These are phyloP conservation scores for Acanthamoeba rhysodes DNA, from an alignment of 208 protist species.

Conservation along the genomic window DNA sequence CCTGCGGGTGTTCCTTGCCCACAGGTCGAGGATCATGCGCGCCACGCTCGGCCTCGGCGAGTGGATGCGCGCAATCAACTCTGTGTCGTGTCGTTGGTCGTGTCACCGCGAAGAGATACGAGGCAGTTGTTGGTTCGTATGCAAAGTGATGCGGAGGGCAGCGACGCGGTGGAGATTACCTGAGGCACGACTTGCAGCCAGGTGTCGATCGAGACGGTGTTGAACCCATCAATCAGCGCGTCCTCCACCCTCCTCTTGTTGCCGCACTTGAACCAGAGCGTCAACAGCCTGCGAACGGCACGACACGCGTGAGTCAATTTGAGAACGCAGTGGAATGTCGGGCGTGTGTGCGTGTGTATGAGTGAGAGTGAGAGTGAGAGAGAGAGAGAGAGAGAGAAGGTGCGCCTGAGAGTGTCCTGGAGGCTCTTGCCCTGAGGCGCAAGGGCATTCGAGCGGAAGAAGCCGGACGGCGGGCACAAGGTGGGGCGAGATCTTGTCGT, in stretches of 20 bases:
- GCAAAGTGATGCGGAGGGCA: no score
- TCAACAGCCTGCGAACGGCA: slow-evolving; percentile 94
- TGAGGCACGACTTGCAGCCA: slow-evolving; percentile 99
- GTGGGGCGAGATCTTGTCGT: background rate
- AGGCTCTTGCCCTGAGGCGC: slow-evolving; percentile 79
- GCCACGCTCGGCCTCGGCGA: slow-evolving; percentile 93
- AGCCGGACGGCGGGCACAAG: slow-evolving; percentile 86
- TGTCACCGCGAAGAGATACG: background rate
- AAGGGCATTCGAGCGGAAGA: slow-evolving; percentile 96
- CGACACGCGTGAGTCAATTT: no score
- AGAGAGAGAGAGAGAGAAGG: no score
- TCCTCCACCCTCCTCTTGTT: slow-evolving; percentile 91
- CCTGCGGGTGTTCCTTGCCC: slow-evolving; percentile 97
- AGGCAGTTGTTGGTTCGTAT: no score
- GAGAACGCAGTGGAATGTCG: no score
- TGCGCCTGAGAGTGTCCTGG: slow-evolving; percentile 97
- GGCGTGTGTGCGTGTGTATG: no score
- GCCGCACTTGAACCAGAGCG: slow-evolving; percentile 97
- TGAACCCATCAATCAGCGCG: slow-evolving; percentile 94
- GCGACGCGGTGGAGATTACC: slow-evolving; percentile 45
- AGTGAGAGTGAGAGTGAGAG: no score
- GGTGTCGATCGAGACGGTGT: slow-evolving; percentile 96
- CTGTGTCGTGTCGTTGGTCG: background rate
- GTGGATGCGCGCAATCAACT: slow-evolving; percentile 97
- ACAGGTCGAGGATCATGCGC: slow-evolving; percentile 96